Conservation (phyloP, 371 early-diverging fungal genomes). For the Dichotomocladium elegans region DNA sequence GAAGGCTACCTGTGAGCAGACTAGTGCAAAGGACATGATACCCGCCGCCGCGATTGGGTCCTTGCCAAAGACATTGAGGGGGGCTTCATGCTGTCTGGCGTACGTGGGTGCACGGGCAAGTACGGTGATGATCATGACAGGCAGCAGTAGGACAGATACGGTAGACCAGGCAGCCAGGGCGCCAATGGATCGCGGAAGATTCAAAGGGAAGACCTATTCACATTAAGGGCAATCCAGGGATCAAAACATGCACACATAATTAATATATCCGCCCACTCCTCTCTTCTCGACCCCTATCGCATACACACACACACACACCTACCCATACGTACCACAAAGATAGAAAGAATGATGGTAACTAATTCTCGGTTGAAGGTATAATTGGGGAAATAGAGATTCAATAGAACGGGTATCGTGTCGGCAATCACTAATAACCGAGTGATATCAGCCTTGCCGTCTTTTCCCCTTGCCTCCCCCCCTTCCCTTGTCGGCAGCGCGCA, state of each 20-base stretch:
- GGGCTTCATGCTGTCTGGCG: conserved; percentile 46
- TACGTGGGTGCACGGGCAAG: conserved; percentile 51
- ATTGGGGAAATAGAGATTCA: conserved; percentile 36
- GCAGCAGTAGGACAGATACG: conserved; percentile 51
- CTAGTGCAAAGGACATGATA: conserved; percentile 64
- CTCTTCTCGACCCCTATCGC: background rate
- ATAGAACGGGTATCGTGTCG: conserved; percentile 55
- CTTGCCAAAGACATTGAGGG: conserved; percentile 37
- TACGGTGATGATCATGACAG: conserved; percentile 46
- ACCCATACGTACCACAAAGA: conserved; percentile 42
- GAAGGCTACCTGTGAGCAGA: conserved; percentile 57
- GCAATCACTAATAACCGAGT: conserved; percentile 55
- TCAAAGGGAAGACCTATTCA: conserved; percentile 51
- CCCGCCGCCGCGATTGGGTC: conserved; percentile 56
- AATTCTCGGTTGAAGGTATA: conserved; percentile 29
- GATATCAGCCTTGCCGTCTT: too few species aligned
- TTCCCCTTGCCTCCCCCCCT: background rate
- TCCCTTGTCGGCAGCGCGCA: background rate
- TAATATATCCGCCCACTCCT: too few species aligned
- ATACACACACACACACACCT: conserved; percentile 9
- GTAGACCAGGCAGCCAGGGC: conserved; percentile 50
- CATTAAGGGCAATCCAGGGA: too few species aligned
- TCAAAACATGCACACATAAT: background rate
- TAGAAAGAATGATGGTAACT: conserved; percentile 41
- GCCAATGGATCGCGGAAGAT: conserved; percentile 52